These are phyloP conservation scores for Melastoma malabathricum DNA, from an alignment of 345 rosid genomes.

Conservation along the genomic window DNA sequence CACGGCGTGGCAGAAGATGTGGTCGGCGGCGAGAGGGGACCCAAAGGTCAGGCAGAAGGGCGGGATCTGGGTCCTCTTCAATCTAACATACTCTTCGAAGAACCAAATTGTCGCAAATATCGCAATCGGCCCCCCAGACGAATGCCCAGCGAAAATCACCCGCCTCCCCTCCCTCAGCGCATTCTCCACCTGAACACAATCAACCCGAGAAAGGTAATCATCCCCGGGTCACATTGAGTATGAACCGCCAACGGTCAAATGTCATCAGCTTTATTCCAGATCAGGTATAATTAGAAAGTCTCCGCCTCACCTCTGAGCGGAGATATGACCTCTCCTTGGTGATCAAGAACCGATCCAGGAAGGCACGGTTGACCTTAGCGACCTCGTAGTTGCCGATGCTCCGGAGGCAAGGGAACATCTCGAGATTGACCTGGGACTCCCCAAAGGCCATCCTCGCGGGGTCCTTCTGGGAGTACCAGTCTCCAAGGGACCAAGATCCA, in stretches of 20 bases:
- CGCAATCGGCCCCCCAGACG: conserved; percentile 68
- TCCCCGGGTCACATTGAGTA: too few species aligned
- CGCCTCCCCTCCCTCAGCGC: conserved; percentile 20
- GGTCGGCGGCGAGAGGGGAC: conserved; percentile 65
- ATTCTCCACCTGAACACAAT: conserved; percentile 29
- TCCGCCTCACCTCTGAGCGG: conserved; percentile 20
- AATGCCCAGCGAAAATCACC: conserved; percentile 77
- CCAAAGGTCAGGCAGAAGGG: conserved; percentile 70
- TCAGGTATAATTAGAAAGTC: too few species aligned
- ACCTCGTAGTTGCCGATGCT: conserved; percentile 30
- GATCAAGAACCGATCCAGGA: conserved; percentile 18
- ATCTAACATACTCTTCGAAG: conserved; percentile 21
- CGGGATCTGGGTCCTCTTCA: not conserved
- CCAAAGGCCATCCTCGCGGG: conserved; percentile 30
- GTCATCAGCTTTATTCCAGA: too few species aligned
- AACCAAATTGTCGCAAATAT: conserved; percentile 56
- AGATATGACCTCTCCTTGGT: conserved; percentile 15
- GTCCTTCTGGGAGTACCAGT: conserved; percentile 17
- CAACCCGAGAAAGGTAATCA: too few species aligned
- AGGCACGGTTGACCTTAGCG: conserved; percentile 59
- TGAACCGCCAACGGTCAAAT: too few species aligned
- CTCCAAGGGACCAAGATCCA: conserved; percentile 25
- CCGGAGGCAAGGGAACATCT: conserved; percentile 39
- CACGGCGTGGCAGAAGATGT: conserved; percentile 48
- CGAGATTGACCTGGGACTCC: conserved; percentile 25